phyloP scores from a whole-genome alignment of 352 stramenopile genomes.

The Phytophthora cryptogea region DNA sequence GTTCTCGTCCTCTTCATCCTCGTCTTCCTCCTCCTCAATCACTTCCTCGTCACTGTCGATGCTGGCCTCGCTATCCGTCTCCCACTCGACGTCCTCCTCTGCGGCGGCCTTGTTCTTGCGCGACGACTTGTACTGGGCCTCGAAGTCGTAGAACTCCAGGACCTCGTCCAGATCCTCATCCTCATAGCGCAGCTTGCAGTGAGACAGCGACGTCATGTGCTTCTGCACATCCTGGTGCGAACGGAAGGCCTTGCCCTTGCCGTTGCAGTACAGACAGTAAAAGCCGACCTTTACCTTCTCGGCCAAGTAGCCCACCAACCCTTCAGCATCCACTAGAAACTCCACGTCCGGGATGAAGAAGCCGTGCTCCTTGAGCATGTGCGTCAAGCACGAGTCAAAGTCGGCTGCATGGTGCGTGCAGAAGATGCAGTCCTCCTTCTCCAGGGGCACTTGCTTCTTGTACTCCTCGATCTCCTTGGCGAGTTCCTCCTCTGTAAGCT shows the following conservation, averaged over 20 bases:
- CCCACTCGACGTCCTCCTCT: slow-evolving; percentile 67
- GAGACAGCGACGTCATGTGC: slow-evolving; percentile 94
- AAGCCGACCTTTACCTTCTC: slow-evolving; percentile 97
- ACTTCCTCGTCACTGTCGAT: slow-evolving; percentile 78
- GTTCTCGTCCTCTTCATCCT: slow-evolving; percentile 53
- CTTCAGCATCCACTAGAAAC: slow-evolving; percentile 90
- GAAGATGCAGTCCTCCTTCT: slow-evolving; percentile 88
- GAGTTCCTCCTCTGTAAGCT: slow-evolving; percentile 62
- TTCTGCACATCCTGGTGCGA: slow-evolving; percentile 91
- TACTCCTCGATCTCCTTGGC: slow-evolving; percentile 75
- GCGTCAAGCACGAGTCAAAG: slow-evolving; percentile 75
- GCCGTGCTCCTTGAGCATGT: slow-evolving; percentile 94
- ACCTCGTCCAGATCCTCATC: slow-evolving; percentile 91
- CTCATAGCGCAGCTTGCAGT: slow-evolving; percentile 93
- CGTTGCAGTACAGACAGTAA: slow-evolving; percentile 96
- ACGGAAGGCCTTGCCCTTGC: slow-evolving; percentile 89
- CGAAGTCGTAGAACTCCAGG: slow-evolving; percentile 93
- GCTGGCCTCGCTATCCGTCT: slow-evolving; percentile 82
- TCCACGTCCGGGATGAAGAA: slow-evolving; percentile 97
- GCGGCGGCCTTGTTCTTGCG: slow-evolving; percentile 39
- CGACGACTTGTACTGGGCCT: slow-evolving; percentile 64
- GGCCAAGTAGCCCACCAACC: slow-evolving; percentile 92
- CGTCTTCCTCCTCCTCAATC: slow-evolving; percentile 56
- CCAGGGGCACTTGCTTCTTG: slow-evolving; percentile 72
- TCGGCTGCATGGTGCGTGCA: slow-evolving; percentile 63